phyloP scores from a whole-genome alignment of 2,329 filamentous ascomycete species.

The Dothistroma septosporum region DNA sequence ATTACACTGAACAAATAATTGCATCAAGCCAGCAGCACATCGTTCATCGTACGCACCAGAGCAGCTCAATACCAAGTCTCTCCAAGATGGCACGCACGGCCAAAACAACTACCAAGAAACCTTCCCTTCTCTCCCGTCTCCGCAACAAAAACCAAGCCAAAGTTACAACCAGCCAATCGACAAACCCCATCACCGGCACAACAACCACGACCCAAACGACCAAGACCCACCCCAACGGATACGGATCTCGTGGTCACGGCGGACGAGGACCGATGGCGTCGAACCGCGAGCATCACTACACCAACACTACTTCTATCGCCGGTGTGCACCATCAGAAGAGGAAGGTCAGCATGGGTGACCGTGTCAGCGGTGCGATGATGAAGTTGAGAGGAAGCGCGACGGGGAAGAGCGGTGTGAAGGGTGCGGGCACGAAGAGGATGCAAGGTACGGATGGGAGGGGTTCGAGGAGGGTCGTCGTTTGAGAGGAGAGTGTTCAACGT shows the following conservation, averaged over 20 bases:
- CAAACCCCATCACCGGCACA: constrained; percentile 38
- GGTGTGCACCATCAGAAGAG: constrained; percentile 62
- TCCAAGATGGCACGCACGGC: constrained; percentile 24
- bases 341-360: constrained; percentile 64
- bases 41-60: neutral
- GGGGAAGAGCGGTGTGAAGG: constrained; percentile 65
- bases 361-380: constrained; percentile 70
- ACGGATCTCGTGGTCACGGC: constrained; percentile 26
- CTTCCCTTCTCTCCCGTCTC: constrained; percentile 54
- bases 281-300: constrained; percentile 23
- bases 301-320: constrained; percentile 31
- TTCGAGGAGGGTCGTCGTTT: constrained; percentile 14
- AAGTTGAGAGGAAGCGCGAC: constrained; percentile 69
- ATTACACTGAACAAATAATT: neutral
- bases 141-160: constrained; percentile 42
- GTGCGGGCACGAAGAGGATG: constrained; percentile 35
- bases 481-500: neutral
- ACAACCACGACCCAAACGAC: constrained; percentile 38
- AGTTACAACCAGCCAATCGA: constrained; percentile 41
- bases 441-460: constrained; percentile 35
- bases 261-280: constrained; percentile 24
- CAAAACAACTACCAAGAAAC: constrained; percentile 41
- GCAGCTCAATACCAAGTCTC: neutral
- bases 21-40: neutral
- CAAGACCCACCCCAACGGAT: constrained; percentile 29